These are phyloP conservation scores for Dendrobium catenatum DNA, from an alignment of 106 monocot genomes.

Conservation along the genomic window DNA sequence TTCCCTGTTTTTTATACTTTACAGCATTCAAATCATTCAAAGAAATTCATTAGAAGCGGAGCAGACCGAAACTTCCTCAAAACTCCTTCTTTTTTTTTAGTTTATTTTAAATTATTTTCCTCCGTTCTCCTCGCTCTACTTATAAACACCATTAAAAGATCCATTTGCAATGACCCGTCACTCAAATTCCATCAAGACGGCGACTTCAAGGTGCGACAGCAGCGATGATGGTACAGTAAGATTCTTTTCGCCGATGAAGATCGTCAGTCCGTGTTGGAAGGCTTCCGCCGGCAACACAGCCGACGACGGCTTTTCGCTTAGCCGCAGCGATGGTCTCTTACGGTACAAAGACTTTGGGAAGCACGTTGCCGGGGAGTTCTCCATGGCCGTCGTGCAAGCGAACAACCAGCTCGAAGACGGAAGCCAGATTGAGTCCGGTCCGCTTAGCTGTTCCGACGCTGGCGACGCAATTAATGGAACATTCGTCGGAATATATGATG, in stretches of 20 bases:
- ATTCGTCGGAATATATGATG: slow-evolving; percentile 32
- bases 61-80: neutral
- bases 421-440: slow-evolving; percentile 29
- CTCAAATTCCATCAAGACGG: neutral
- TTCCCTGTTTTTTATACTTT: too few species aligned
- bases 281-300: neutral
- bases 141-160: neutral
- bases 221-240: neutral
- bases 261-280: slow-evolving; percentile 2
- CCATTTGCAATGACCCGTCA: neutral
- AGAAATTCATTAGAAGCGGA: neutral
- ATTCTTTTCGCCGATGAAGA: slow-evolving; percentile 4
- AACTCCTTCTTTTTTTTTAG: neutral
- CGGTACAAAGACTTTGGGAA: slow-evolving; percentile 34
- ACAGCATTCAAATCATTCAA: neutral
- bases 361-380: slow-evolving; percentile 29
- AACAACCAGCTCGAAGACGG: slow-evolving; percentile 27
- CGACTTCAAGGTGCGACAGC: neutral
- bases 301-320: neutral
- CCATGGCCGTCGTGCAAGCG: slow-evolving; percentile 32
- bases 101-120: neutral
- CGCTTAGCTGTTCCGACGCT: slow-evolving; percentile 13
- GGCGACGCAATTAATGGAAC: slow-evolving; percentile 16
- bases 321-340: slow-evolving; percentile 22
- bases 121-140: neutral